Evolutionary conservation across 1,139 yeast genomes (phyloP), one percentile per base, ranked within the genome.

Genomic region (Candida pseudocylindracea): DNA sequence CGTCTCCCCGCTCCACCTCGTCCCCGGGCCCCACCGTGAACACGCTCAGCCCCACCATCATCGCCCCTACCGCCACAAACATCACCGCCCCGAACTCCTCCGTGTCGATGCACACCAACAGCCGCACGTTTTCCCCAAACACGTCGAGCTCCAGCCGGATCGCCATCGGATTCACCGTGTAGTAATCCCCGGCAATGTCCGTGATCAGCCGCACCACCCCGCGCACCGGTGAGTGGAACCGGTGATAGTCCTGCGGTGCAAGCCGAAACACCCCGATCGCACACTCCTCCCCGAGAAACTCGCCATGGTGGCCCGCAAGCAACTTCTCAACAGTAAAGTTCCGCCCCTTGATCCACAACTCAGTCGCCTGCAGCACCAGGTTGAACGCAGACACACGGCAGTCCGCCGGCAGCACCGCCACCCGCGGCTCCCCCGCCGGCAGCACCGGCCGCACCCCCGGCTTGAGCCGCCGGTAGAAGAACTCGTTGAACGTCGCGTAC

Each of bases 121-220:
- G 72, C 28, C 96, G 58, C 1, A 80, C 72, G 45, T 88, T 88
- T 44, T 85, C 95, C 5, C 96, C 94, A 53, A 71, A 88, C 1
- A 88, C 96, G 50, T 88, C 96, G 35, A 88, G 50, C 30, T 72
- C 69, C 1, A 93, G 78, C 36, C 96, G 55, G 31, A 88, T 67
- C 0, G 96, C 96, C 95, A 88, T 88, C 2, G 96, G 96, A 45
- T 88, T 88, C 10, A 88, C 98, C 0, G 96, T 88, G 47, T 81
- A 88, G 49, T 88, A 88, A 43, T 83, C 92, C 1, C 96, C 98
- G 30, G 69, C 75, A 31, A 88, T 75, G 38, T 58, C 61, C 36
- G 61, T 61, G 26, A 91, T 73, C 36, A 65, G 57, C 1, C 76
- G 78, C 30, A 88, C 53, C 0, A 48, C 48, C 2, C 95, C 96